These are phyloP conservation scores for Colletotrichum nymphaeae DNA, from an alignment of 2,329 filamentous ascomycete species.

Conservation along the genomic window DNA sequence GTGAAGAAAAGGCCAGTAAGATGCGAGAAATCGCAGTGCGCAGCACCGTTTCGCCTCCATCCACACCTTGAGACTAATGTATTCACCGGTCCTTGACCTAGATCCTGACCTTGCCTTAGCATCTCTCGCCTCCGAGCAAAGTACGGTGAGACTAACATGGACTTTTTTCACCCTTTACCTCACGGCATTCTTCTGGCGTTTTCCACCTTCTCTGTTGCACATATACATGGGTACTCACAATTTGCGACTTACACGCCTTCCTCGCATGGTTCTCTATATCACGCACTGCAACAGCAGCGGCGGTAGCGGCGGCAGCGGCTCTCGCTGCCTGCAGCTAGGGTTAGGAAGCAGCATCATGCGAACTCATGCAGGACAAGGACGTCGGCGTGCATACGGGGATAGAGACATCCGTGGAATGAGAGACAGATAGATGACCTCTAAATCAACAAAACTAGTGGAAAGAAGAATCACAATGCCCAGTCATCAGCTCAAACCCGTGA, in stretches of 20 bases:
- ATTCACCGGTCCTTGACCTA: not conserved
- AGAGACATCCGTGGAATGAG: not conserved
- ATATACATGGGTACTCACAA: not conserved
- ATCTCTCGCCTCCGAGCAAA: not conserved
- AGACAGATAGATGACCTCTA: not conserved
- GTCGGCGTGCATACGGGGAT: not conserved
- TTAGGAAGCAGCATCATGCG: not conserved
- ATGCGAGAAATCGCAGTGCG: not conserved
- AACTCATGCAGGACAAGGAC: not conserved
- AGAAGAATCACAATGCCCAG: not conserved
- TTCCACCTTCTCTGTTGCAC: not conserved
- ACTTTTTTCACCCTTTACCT: not conserved
- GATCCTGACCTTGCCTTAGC: not conserved
- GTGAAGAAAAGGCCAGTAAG: not conserved
- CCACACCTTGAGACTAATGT: not conserved
- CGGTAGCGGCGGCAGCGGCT: not conserved
- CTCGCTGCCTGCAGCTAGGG: no score
- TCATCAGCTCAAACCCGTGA: not conserved
- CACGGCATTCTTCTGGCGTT: not conserved
- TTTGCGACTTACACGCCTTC: not conserved
- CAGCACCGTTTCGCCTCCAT: not conserved
- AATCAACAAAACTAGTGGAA: not conserved
- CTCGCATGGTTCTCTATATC: not conserved
- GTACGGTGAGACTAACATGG: not conserved
- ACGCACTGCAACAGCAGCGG: not conserved